Percentiles rank a stretch among this genome's conserved stretches.
These are phyloP conservation scores for Camillea tinctor DNA, from an alignment of 2,329 filamentous ascomycete genomes.

Conservation along the genomic window DNA sequence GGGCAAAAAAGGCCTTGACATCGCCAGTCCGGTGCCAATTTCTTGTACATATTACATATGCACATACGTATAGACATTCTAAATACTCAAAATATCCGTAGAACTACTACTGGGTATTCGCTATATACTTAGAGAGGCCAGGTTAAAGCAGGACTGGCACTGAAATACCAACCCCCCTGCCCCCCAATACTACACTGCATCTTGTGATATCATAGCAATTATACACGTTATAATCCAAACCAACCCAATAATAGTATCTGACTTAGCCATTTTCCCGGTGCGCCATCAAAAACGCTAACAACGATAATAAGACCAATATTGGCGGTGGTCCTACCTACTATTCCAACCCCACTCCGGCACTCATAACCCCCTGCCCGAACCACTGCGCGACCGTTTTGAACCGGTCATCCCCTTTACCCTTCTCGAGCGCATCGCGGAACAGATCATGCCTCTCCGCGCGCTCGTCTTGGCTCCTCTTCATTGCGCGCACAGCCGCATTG, in stretches of 20 bases:
- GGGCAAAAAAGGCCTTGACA: too few species aligned
- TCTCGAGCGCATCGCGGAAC: slow-evolving; percentile 76
- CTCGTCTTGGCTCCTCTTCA: slow-evolving; percentile 82
- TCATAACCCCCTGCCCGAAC: slow-evolving; percentile 92
- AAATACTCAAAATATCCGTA: too few species aligned
- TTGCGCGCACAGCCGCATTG: slow-evolving; percentile 85
- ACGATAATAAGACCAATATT: not conserved
- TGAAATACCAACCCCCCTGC: too few species aligned
- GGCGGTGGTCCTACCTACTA: not conserved
- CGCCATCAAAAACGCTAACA: not conserved
- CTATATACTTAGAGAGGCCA: too few species aligned
- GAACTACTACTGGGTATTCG: too few species aligned
- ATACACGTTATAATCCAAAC: not conserved
- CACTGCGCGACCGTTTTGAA: slow-evolving; percentile 93
- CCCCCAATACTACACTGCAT: not conserved
- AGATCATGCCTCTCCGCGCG: slow-evolving; percentile 84
- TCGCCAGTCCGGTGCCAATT: too few species aligned
- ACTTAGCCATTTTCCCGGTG: too few species aligned
- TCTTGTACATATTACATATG: too few species aligned
- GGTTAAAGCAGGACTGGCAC: too few species aligned
- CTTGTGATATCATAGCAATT: not conserved
- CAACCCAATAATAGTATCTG: not conserved
- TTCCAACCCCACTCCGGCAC: slow-evolving; percentile 16
- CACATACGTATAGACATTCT: too few species aligned
- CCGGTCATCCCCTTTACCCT: slow-evolving; percentile 69